phyloP scores from a whole-genome alignment of 2,329 filamentous ascomycete genomes.

The Hypoxylon sp. region DNA sequence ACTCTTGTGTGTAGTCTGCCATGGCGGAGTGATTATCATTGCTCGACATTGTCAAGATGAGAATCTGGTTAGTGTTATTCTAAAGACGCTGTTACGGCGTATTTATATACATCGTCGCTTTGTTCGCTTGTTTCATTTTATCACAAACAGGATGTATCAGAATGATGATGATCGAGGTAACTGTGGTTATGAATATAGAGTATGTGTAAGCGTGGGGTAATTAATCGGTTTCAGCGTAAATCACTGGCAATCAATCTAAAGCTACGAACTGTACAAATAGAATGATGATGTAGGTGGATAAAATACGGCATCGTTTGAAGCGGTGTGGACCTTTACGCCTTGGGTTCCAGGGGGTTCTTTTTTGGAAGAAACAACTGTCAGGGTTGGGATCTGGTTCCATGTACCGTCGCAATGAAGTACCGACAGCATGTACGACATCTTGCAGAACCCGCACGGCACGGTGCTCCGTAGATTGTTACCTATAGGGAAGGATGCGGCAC shows the following conservation, averaged over 20 bases:
- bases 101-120: not conserved
- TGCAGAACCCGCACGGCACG: conserved; percentile 1
- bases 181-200: not conserved
- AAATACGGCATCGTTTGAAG: no score
- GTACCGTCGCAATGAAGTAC: not conserved
- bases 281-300: no score
- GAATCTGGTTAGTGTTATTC: not conserved
- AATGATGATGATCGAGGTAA: not conserved
- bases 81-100: not conserved
- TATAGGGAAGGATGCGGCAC: not conserved
- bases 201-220: not conserved
- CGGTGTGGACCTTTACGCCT: not conserved
- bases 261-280: no score
- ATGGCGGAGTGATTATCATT: not conserved
- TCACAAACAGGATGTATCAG: not conserved
- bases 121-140: not conserved
- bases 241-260: not conserved
- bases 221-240: not conserved
- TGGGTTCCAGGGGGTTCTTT: not conserved
- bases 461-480: not conserved
- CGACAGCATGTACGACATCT: not conserved
- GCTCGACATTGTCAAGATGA: not conserved
- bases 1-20: not conserved
- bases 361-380: not conserved
- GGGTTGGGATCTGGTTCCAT: conserved; percentile 4